These are phyloP conservation scores for Chlamydomonas sp. DNA, from an alignment of 139 green algal genomes.

Conservation along the genomic window DNA sequence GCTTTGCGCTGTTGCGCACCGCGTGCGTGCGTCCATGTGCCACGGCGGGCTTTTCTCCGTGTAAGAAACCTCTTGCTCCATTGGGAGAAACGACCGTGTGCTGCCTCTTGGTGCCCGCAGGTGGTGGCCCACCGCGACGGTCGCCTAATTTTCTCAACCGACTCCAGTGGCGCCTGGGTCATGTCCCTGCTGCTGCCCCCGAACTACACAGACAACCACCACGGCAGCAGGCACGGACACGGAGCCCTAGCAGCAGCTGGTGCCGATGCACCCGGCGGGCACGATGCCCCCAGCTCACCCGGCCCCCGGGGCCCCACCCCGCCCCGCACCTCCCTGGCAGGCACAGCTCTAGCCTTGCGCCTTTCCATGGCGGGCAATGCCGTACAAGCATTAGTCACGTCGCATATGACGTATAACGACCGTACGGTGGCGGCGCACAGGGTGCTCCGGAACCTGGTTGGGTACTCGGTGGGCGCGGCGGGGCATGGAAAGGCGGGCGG, in stretches of 20 bases:
- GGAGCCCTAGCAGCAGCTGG: not conserved
- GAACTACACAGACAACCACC: not conserved
- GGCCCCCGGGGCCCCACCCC: no score
- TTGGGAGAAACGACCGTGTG: not conserved
- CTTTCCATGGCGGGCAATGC: no score
- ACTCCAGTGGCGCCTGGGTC: conserved; percentile 48
- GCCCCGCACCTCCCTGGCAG: no score
- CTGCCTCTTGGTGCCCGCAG: not conserved
- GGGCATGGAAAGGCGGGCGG: not conserved
- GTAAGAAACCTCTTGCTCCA: not conserved
- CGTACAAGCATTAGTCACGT: no score
- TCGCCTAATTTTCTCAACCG: conserved; percentile 33
- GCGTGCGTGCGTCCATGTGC: no score
- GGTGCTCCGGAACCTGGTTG: not conserved
- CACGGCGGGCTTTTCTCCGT: no score
- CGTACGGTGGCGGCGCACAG: conserved; percentile 6
- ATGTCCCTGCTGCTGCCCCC: conserved; percentile 42
- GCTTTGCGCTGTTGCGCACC: no score
- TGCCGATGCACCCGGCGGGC: no score
- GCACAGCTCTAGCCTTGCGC: no score
- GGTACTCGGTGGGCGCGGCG: not conserved
- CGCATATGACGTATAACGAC: not conserved
- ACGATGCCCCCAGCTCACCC: no score
- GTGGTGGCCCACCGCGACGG: conserved; percentile 37
- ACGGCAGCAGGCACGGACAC: not conserved